Percentiles rank a stretch among this genome's conserved stretches.
Conservation (phyloP, 2,329 filamentous ascomycete species). For the Aspergillus piperis region DNA sequence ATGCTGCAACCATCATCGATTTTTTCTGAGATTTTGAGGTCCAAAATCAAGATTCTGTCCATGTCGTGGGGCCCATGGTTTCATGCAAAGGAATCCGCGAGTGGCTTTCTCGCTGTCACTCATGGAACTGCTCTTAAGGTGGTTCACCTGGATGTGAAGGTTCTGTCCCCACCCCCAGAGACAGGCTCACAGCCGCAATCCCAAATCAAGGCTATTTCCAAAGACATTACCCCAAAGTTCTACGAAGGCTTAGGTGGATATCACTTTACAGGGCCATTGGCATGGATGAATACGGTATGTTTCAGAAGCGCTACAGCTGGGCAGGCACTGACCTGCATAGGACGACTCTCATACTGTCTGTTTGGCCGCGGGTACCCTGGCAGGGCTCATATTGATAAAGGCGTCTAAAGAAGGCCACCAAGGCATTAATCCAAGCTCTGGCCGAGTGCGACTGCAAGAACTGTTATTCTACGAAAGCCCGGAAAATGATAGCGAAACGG, state of each 20-base stretch:
- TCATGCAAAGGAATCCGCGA: slow-evolving; percentile 18
- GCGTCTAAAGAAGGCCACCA: slow-evolving; percentile 23
- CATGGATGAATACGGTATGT: slow-evolving; percentile 36
- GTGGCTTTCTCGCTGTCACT: slow-evolving; percentile 30
- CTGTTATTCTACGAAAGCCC: slow-evolving; percentile 25
- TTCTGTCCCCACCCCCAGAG: slow-evolving; percentile 10
- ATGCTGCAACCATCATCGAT: slow-evolving; percentile 30
- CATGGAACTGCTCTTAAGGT: slow-evolving; percentile 32
- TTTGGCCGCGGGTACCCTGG: slow-evolving; percentile 28
- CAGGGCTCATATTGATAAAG: slow-evolving; percentile 27
- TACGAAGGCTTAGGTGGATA: slow-evolving; percentile 14
- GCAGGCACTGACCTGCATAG: slow-evolving; percentile 19
- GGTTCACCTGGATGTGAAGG: slow-evolving; percentile 24
- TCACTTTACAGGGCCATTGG: slow-evolving; percentile 33
- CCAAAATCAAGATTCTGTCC: slow-evolving; percentile 26
- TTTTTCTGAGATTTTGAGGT: slow-evolving; percentile 30
- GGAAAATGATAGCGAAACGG: slow-evolving; percentile 9
- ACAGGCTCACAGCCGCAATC: slow-evolving; percentile 4
- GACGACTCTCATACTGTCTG: slow-evolving; percentile 19
- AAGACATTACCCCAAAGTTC: slow-evolving; percentile 15
- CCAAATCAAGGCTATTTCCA: slow-evolving; percentile 13
- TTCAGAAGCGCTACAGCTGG: not conserved
- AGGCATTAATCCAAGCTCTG: not conserved
- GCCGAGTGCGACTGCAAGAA: slow-evolving; percentile 16
- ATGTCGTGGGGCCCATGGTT: slow-evolving; percentile 40